These are phyloP conservation scores for Microglena sp. DNA, from an alignment of 139 green algal species.

Conservation along the genomic window DNA sequence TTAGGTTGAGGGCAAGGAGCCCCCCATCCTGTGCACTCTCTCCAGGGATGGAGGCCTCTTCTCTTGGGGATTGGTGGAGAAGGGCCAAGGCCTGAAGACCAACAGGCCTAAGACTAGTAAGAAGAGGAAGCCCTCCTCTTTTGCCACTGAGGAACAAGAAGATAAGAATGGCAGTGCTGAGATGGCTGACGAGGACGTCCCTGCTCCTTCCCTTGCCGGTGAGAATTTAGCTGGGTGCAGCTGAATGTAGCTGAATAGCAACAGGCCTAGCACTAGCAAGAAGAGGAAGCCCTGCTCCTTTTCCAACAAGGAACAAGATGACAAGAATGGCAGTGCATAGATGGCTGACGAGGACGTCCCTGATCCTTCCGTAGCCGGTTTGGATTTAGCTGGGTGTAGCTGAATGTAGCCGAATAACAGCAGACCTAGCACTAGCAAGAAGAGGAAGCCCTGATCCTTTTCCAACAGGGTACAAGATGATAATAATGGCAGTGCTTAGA, in stretches of 20 bases:
- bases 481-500: slow-evolving; percentile 8
- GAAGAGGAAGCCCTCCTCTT: background rate
- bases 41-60: slow-evolving; percentile 80
- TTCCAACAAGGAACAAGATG: no score
- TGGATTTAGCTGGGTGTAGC: no score
- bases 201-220: slow-evolving; percentile 13
- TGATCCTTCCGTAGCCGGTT: no score
- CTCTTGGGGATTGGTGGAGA: slow-evolving; percentile 43
- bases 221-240: no score
- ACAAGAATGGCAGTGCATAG: no score
- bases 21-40: slow-evolving; percentile 61
- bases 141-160: background rate
- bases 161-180: slow-evolving; percentile 11
- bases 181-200: background rate
- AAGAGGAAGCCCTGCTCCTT: no score
- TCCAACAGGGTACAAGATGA: background rate
- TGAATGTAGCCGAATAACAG: background rate
- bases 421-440: background rate
- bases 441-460: background rate
- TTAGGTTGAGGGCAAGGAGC: slow-evolving; percentile 34
- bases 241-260: no score
- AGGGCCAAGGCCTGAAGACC: background rate
- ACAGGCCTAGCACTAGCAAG: no score
- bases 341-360: no score
- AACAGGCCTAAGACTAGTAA: background rate